Percentiles rank a stretch among this genome's conserved stretches.
Evolutionary conservation across 768 basidiomycete genomes (phyloP).

Genomic region (Megacollybia marginata): DNA sequence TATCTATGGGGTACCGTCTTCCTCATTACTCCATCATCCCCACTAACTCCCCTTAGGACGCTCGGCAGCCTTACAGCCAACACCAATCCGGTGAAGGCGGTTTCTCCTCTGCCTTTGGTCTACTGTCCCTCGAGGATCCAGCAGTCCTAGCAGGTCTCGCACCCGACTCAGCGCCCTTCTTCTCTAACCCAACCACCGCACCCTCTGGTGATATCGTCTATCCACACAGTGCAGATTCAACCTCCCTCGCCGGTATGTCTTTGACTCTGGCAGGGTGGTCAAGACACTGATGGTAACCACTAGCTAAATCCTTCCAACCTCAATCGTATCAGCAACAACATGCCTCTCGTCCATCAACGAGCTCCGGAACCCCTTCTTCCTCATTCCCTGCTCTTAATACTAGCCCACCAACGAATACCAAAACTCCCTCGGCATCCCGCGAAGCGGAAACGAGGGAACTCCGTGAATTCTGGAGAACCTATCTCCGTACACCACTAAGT

Average conservation of each 20-base stretch:
- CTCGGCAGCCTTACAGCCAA: slow-evolving; percentile 15
- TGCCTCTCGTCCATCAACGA: too few relatives aligned
- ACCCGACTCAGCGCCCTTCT: slow-evolving; percentile 57
- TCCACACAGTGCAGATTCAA: too few relatives aligned
- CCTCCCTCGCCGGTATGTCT: too few relatives aligned
- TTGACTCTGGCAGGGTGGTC: neutral
- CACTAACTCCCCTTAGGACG: too few relatives aligned
- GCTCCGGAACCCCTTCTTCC: too few relatives aligned
- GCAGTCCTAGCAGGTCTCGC: slow-evolving; percentile 57
- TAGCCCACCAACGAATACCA: too few relatives aligned
- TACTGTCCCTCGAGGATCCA: slow-evolving; percentile 72
- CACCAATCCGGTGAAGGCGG: slow-evolving; percentile 26
- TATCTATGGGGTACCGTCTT: neutral
- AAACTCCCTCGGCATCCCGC: slow-evolving; percentile 10
- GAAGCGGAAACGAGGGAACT: slow-evolving; percentile 41
- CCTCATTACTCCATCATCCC: too few relatives aligned
- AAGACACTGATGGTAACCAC: neutral
- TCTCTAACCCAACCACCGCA: slow-evolving; percentile 20
- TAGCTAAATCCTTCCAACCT: neutral
- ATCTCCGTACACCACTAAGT: slow-evolving; percentile 59
- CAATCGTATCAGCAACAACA: neutral
- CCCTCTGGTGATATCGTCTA: too few relatives aligned
- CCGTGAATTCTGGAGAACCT: slow-evolving; percentile 69
- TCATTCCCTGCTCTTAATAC: too few relatives aligned
- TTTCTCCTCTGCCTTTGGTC: slow-evolving; percentile 61